A percentile compares a stretch with the other conserved stretches of the same genome.
These are phyloP conservation scores for Oxytropis ochrocephala DNA, from an alignment of 306 rosid genomes.

Conservation along the genomic window DNA sequence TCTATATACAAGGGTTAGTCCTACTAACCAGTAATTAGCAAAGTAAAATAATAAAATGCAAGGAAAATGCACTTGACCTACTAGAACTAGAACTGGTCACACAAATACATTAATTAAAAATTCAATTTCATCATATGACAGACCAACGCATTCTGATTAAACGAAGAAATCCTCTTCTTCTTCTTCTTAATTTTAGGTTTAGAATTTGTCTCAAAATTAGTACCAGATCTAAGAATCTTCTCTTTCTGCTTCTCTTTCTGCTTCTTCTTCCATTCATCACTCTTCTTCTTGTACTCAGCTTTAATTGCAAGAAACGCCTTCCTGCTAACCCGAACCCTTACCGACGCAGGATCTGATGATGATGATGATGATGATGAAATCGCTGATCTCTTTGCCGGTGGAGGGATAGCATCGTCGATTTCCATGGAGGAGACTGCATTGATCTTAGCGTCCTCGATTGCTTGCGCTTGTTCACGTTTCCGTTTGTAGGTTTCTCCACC, in stretches of 20 bases:
- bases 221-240: conserved; percentile 71
- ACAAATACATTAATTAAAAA: not conserved
- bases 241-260: too few species aligned
- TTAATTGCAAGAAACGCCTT: too few species aligned
- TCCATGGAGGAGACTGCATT: conserved; percentile 44
- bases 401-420: conserved; percentile 44
- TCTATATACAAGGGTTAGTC: too few species aligned
- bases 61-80: too few species aligned
- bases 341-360: conserved; percentile 63
- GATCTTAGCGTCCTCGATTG: not conserved
- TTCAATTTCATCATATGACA: not conserved
- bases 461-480: conserved; percentile 45
- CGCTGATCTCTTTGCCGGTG: conserved; percentile 68
- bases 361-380: conserved; percentile 40
- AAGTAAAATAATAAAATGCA: too few species aligned
- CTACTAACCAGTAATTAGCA: too few species aligned
- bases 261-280: conserved; percentile 81
- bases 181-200: conserved; percentile 76
- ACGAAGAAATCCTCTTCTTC: conserved; percentile 42
- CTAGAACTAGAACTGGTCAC: too few species aligned
- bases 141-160: conserved; percentile 53
- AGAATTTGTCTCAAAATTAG: conserved; percentile 67
- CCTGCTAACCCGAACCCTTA: conserved; percentile 39
- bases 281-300: conserved; percentile 70
- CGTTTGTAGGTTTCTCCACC: conserved; percentile 94